Base-by-base conservation (phyloP, 371 early-diverging fungal genomes). In the Haplosporangium sp. region DNA sequence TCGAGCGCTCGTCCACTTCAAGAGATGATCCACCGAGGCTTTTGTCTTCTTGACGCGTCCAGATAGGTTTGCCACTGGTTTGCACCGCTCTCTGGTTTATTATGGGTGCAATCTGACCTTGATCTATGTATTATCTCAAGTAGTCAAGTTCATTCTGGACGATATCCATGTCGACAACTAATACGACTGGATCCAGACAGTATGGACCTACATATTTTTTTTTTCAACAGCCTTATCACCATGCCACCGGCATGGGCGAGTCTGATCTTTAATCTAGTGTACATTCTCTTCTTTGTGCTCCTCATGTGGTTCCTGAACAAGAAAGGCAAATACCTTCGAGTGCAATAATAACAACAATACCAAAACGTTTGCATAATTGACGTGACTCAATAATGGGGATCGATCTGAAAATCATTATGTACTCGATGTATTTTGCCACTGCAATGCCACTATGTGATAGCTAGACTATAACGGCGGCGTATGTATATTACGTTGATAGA, bases 51-150 rank as follows among this genome's bases (percentile, higher is more conserved):
- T 23, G 46, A 8, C 40, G 48, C 60, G 60, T 62, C 8, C 50
- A 23, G 18, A 43, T 68, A 4, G 53, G 48, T 4, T 55, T 66
- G 5, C 69, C 76, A 9, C 0, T 62, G 6, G 4, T 59, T n/a
- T 66, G 65, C 29, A 66, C 67, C 10, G n/a, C 62, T 6, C 54
- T 82, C 5, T 85, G 84, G 84, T 57, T 80, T 12, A 55, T 12
- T 80, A 80, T 16, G 80, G 80, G 9, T 56, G 80, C 2, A 80
- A 80, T 23, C 67, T 70, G 38, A 80, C 69, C 7, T 18, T 80
- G 20, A 74, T 74, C 57, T 80, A 73, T 37, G 55, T 63, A 42
- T 58, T 74, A 13, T 55, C 74, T 6, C 70, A 80, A 21, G n/a
- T 60, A 45, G 53, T 69, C 9, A 64, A 65, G 50, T 40, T 61